These are phyloP conservation scores for Monosporascus sp. DNA, from an alignment of 2,329 filamentous ascomycete species.

Conservation along the genomic window DNA sequence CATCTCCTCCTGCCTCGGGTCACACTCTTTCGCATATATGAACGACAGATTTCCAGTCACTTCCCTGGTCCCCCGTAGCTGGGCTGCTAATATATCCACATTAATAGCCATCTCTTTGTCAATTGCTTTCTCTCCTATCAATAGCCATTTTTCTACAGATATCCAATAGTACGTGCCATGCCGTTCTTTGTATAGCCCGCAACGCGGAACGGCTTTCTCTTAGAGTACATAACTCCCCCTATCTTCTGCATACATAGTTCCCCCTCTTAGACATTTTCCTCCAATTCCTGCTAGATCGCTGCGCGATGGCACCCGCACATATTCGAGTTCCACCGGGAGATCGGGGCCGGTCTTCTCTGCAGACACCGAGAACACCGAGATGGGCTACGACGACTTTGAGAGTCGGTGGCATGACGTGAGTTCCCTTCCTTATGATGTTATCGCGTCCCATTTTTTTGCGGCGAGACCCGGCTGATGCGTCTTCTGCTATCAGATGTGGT, in stretches of 20 bases:
- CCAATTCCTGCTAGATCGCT: constrained; percentile 2
- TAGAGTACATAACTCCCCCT: neutral
- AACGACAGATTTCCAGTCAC: neutral
- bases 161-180: constrained; percentile 14
- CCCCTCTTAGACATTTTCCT: neutral
- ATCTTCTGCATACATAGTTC: constrained; percentile 1
- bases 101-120: neutral
- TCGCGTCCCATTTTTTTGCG: neutral
- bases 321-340: constrained; percentile 42
- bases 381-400: constrained; percentile 89
- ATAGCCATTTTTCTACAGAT: neutral
- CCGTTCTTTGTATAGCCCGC: constrained; percentile 10
- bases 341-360: constrained; percentile 22
- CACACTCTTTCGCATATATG: neutral
- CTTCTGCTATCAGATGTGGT: constrained; percentile 61
- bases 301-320: constrained; percentile 45
- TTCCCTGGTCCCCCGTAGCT: neutral
- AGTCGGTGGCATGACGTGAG: constrained; percentile 77
- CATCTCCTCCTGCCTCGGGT: neutral
- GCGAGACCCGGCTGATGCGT: neutral
- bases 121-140: neutral
- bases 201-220: neutral
- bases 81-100: neutral
- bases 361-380: constrained; percentile 42
- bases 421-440: neutral